Conservation (phyloP, 192 early-diverging fungal species). For the Entomortierella beljakovae region DNA sequence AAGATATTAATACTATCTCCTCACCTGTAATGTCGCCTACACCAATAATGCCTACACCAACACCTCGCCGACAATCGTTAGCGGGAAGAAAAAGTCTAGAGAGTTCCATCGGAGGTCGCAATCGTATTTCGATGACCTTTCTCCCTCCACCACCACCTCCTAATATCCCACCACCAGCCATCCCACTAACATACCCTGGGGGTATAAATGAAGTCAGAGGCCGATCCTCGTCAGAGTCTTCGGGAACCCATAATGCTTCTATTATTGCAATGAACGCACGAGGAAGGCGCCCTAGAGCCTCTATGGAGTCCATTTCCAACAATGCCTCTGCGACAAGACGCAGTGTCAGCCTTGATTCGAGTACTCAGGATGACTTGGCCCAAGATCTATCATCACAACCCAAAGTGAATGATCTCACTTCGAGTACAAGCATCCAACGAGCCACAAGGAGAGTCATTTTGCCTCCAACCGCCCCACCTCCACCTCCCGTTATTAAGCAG, state of each 20-base stretch:
- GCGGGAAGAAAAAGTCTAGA: constrained; percentile 21
- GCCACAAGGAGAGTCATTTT: constrained; percentile 1
- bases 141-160: constrained; percentile 41
- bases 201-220: neutral
- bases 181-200: constrained; percentile 12
- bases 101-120: neutral
- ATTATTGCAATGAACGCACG: constrained; percentile 1
- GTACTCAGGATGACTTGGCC: neutral
- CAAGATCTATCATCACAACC: neutral
- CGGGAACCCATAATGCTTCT: neutral
- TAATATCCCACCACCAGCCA: constrained; percentile 27
- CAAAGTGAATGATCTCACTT: neutral
- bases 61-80: constrained; percentile 12
- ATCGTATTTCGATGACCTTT: constrained; percentile 12
- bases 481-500: neutral
- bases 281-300: constrained; percentile 6
- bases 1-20: neutral
- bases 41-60: constrained; percentile 9
- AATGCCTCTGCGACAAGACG: constrained; percentile 6
- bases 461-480: constrained; percentile 19
- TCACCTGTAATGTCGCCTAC: neutral
- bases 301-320: constrained; percentile 1
- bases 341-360: constrained; percentile 19
- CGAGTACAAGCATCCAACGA: neutral
- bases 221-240: constrained; percentile 7